Evolutionary conservation across 2,329 filamentous ascomycete genomes (phyloP), one percentile per base, ranked within the genome.

Genomic region (Claviceps spartinae): DNA sequence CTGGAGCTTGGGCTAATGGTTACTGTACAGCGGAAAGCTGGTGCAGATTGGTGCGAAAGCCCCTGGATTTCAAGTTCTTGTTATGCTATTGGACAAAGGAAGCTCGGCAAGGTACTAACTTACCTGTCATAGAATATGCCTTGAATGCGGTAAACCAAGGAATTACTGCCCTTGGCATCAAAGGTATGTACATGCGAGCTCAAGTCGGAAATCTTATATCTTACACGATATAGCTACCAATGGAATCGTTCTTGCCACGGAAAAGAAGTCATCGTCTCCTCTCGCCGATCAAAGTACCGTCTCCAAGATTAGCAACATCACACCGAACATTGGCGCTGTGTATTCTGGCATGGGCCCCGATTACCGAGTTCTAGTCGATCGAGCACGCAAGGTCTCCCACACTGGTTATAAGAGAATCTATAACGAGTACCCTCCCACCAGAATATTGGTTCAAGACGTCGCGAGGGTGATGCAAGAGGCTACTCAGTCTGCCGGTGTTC

Each of bases 361-460:
- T 72, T 98, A 97, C 76, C 84, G 93, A 69, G 88, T 98, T 53
- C 80, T 98, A 51, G 93, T 97, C 62, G 93, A 98, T 77, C 91
- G 90, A 71, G 93, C 93, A 61, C 89, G 93, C 67, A 98, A 97
- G 73, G 93, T 96, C 60, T 95, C 90, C 52, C 93, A 98, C 74
- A 95, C 93, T 47, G 86, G 84, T 69, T 98, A 98, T 83, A 98
- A 98, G 82, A 88, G 93, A 70, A 90, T 98, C 75, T 98, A 98
- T 78, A 98, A 98, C 74, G 93, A 98, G 75, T 98, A 98, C 75
- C 93, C 93, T n/a, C 93, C 93, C 5, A 98, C 93, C 53, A 84
- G 93, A 69, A 98, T 98, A 85, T 81, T 98, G 73, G 93, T 98
- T 53, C 93, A 98, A 72, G 93, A 98, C 65, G 90, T 98, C 53